A percentile compares a stretch with the other conserved stretches of the same genome.
Conservation (phyloP, 1,284 basidiomycete species). For the Apiotrichum sp. region DNA sequence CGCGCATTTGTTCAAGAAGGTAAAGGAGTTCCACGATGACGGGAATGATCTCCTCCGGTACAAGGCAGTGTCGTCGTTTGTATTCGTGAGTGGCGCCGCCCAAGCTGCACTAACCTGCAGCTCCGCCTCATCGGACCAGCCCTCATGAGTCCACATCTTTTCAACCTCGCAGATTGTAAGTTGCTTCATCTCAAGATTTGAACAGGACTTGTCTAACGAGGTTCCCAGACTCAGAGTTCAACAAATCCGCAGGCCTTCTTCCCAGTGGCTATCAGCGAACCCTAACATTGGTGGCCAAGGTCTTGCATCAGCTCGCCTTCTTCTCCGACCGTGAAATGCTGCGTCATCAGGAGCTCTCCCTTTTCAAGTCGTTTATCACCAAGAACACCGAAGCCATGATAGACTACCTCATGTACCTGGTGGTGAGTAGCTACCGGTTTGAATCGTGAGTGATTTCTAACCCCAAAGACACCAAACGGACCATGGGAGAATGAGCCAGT, state of each 20-base stretch:
- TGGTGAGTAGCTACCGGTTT: not conserved
- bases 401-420: conserved; percentile 21
- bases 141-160: conserved; percentile 31
- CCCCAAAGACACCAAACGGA: conserved; percentile 8
- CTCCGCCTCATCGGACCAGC: conserved; percentile 35
- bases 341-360: conserved; percentile 20
- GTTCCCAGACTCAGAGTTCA: no score
- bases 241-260: conserved; percentile 10
- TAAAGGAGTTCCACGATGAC: conserved; percentile 23
- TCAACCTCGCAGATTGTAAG: conserved; percentile 22
- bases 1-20: conserved; percentile 20
- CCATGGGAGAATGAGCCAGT: not conserved
- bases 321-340: conserved; percentile 22
- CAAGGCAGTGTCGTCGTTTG: conserved; percentile 35
- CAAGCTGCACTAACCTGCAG: conserved; percentile 5
- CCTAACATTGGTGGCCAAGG: conserved; percentile 27
- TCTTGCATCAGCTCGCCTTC: conserved; percentile 33
- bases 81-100: conserved; percentile 19
- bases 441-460: not conserved
- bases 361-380: conserved; percentile 22
- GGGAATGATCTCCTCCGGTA: conserved; percentile 20
- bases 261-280: conserved; percentile 16
- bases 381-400: conserved; percentile 23
- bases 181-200: no score
- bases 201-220: no score